Evolutionary conservation across 2,329 filamentous ascomycete genomes (phyloP).

Genomic region (Cordyceps pruinosa): DNA sequence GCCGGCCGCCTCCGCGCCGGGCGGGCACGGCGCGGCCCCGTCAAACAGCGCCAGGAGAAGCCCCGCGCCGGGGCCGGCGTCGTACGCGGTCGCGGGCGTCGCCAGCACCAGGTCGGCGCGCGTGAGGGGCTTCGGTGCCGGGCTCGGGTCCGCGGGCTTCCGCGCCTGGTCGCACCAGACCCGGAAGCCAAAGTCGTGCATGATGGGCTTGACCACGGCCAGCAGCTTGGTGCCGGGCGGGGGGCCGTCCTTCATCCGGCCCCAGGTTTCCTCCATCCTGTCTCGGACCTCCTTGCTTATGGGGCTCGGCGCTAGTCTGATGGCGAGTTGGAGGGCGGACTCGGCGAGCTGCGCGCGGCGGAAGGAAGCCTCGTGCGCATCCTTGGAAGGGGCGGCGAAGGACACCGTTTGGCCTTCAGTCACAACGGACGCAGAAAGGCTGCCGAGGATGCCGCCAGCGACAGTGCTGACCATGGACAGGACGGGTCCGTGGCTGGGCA

Average conservation of each 20-base stretch:
- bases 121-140: neutral
- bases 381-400: neutral
- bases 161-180: neutral
- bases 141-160: neutral
- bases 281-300: too few relatives aligned
- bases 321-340: neutral
- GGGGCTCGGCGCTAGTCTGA: neutral
- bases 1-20: too few relatives aligned
- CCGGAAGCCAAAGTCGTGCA: neutral
- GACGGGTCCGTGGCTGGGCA: neutral
- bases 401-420: neutral
- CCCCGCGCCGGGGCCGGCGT: too few relatives aligned
- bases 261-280: neutral
- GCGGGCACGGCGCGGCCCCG: too few relatives aligned
- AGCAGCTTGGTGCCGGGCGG: neutral
- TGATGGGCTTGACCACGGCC: neutral
- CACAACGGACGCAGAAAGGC: neutral
- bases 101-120: too few relatives aligned
- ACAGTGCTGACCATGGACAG: neutral
- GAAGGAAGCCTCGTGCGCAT: neutral
- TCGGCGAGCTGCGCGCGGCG: neutral
- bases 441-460: neutral
- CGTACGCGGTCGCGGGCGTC: too few relatives aligned
- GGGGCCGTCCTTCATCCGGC: neutral
- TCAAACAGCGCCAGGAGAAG: too few relatives aligned